Conservation (phyloP, 2,329 filamentous ascomycete species). For the Ceratocystis diversiconidia region DNA sequence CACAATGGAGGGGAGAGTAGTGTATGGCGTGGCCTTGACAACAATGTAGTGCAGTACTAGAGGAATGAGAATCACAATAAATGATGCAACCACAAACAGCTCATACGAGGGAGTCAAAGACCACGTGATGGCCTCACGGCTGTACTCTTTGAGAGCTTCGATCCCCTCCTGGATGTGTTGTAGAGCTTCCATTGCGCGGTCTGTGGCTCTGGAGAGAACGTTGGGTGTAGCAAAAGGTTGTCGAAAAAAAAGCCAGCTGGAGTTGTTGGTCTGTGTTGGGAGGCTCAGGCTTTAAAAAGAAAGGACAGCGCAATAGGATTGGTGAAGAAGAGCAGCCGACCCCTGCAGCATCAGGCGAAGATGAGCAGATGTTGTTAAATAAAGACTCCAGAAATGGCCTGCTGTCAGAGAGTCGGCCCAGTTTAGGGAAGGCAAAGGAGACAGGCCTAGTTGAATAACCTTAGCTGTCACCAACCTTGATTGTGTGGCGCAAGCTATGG, state of each 20-base stretch:
- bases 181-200: conserved; percentile 14
- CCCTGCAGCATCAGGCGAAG: conserved; percentile 12
- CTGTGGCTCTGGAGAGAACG: not conserved
- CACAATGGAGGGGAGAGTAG: conserved; percentile 59
- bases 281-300: conserved; percentile 6
- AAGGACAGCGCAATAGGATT: not conserved
- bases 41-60: conserved; percentile 64
- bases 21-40: conserved; percentile 51
- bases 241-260: not conserved
- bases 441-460: not conserved
- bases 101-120: conserved; percentile 45
- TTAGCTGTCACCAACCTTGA: not conserved
- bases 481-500: not conserved
- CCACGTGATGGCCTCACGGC: conserved; percentile 33
- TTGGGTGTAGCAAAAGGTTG: not conserved
- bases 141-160: conserved; percentile 26
- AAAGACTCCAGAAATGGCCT: conserved; percentile 4
- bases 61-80: conserved; percentile 60
- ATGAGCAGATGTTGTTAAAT: conserved; percentile 14
- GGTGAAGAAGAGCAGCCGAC: conserved; percentile 1
- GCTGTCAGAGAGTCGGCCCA: conserved; percentile 1
- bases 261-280: conserved; percentile 3
- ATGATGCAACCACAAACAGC: conserved; percentile 51
- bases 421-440: not conserved
- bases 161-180: conserved; percentile 16